phyloP scores from a whole-genome alignment of 345 rosid species.

The Nasturtium officinale region DNA sequence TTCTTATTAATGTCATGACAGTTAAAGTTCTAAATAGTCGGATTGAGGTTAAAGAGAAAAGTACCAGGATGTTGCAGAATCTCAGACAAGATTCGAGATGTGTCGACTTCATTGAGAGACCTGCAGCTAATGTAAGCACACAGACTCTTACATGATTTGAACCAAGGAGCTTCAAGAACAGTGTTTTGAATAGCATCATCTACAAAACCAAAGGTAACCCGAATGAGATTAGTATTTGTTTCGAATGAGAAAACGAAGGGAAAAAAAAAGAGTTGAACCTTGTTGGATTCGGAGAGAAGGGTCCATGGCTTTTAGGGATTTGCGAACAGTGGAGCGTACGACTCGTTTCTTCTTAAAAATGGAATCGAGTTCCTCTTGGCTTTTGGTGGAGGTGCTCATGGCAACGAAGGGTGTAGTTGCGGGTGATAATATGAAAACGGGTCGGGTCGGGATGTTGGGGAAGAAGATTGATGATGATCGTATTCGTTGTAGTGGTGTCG shows the following conservation, averaged over 20 bases:
- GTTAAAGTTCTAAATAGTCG: neutral
- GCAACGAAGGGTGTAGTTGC: conserved; percentile 19
- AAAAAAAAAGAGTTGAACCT: conserved; percentile 41
- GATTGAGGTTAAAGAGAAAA: conserved; percentile 35
- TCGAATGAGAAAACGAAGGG: neutral
- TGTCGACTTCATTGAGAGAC: conserved; percentile 82
- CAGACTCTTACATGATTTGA: conserved; percentile 68
- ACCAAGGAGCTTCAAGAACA: conserved; percentile 83
- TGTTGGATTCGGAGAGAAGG: conserved; percentile 71
- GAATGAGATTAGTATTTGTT: neutral
- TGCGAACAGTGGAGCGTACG: conserved; percentile 72
- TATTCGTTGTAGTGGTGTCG: conserved; percentile 22
- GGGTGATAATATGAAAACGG: conserved; percentile 27
- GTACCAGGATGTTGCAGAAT: conserved; percentile 53
- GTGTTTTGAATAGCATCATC: conserved; percentile 70
- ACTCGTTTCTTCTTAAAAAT: conserved; percentile 64
- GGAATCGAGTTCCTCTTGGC: conserved; percentile 51
- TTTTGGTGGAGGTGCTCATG: conserved; percentile 41
- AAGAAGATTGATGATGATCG: conserved; percentile 31
- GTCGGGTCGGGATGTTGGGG: conserved; percentile 36
- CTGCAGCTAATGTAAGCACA: conserved; percentile 91
- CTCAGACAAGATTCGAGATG: conserved; percentile 57
- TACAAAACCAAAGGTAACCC: conserved; percentile 33
- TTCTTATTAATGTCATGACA: conserved; percentile 6
- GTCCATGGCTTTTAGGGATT: conserved; percentile 76